A percentile compares a stretch with the other conserved stretches of the same genome.
Evolutionary conservation across 495 filamentous ascomycete species (phyloP).

Genomic region (Lasiosphaeriaceae sp.): DNA sequence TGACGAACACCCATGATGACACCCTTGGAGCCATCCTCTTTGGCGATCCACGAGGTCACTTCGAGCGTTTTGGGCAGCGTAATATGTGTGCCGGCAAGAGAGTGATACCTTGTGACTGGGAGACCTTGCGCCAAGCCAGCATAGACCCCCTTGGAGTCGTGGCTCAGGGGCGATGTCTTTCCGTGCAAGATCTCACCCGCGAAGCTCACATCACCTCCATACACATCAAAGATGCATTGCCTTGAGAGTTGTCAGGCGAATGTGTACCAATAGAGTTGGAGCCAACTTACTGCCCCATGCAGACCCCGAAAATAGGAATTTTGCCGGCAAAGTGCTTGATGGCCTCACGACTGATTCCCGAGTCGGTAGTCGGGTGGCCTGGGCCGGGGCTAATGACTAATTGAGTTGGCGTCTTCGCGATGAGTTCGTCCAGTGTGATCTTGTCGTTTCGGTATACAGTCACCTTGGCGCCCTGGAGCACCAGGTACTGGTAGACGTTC

Average conservation of each 20-base stretch:
- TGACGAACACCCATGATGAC: constrained; percentile 98
- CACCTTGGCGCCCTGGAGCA: constrained; percentile 86
- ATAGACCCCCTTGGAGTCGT: constrained; percentile 88
- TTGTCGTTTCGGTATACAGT: constrained; percentile 90
- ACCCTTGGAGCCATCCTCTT: constrained; percentile 58
- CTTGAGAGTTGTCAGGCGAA: constrained; percentile 20
- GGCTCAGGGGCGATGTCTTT: constrained; percentile 85
- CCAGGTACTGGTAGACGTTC: constrained; percentile 98
- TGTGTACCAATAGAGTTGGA: neutral
- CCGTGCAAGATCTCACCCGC: constrained; percentile 97
- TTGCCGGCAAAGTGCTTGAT: constrained; percentile 93
- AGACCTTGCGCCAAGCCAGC: constrained; percentile 69
- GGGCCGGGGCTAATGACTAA: constrained; percentile 93
- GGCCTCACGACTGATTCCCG: constrained; percentile 86
- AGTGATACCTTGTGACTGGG: constrained; percentile 93
- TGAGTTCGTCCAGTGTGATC: constrained; percentile 77
- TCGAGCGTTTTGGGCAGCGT: constrained; percentile 85
- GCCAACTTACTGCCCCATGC: constrained; percentile 82
- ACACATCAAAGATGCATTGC: constrained; percentile 91
- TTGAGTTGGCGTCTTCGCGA: constrained; percentile 80
- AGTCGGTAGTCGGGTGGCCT: constrained; percentile 84
- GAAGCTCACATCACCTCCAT: constrained; percentile 85
- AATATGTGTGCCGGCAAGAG: constrained; percentile 85
- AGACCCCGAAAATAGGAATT: constrained; percentile 94
- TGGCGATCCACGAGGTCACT: constrained; percentile 84